Evolutionary conservation across 2,329 filamentous ascomycete species (phyloP).

Genomic region (Corynespora cassiicola): DNA sequence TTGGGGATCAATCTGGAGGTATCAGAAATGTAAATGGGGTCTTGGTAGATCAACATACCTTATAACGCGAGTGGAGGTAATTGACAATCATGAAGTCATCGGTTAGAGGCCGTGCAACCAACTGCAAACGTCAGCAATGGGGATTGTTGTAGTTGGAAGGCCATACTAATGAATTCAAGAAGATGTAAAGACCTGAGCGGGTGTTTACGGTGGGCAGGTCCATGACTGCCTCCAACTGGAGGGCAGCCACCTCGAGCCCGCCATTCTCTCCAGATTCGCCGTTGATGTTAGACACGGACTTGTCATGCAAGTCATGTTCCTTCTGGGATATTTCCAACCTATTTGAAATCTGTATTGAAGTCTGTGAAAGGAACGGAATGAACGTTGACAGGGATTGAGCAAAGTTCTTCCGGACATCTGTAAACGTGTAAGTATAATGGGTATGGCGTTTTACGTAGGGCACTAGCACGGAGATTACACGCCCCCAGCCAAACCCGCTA

Average conservation of each 20-base stretch:
- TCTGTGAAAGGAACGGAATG: constrained; percentile 59
- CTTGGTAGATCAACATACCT: constrained; percentile 56
- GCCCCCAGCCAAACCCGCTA: too few relatives aligned
- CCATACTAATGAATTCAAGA: constrained; percentile 79
- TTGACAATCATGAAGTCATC: constrained; percentile 81
- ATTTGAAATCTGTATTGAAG: constrained; percentile 56
- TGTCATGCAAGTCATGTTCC: constrained; percentile 50
- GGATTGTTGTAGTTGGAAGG: not conserved
- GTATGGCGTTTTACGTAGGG: not conserved
- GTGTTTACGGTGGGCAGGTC: constrained; percentile 78
- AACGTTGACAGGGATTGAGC: constrained; percentile 39
- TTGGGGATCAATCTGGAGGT: constrained; percentile 72
- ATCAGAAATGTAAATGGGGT: constrained; percentile 31
- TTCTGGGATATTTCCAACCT: constrained; percentile 48
- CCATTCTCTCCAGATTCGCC: constrained; percentile 49
- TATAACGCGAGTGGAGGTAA: constrained; percentile 85
- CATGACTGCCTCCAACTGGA: constrained; percentile 63
- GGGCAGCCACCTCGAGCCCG: constrained; percentile 47
- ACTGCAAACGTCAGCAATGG: constrained; percentile 62
- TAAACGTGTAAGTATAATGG: constrained; percentile 14
- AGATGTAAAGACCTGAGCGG: constrained; percentile 82
- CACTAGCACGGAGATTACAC: too few relatives aligned
- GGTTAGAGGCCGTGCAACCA: constrained; percentile 80
- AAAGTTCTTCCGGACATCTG: constrained; percentile 41
- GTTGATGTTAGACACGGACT: constrained; percentile 50